Base-by-base conservation (phyloP, 768 basidiomycete species). In the Galerina marginata region DNA sequence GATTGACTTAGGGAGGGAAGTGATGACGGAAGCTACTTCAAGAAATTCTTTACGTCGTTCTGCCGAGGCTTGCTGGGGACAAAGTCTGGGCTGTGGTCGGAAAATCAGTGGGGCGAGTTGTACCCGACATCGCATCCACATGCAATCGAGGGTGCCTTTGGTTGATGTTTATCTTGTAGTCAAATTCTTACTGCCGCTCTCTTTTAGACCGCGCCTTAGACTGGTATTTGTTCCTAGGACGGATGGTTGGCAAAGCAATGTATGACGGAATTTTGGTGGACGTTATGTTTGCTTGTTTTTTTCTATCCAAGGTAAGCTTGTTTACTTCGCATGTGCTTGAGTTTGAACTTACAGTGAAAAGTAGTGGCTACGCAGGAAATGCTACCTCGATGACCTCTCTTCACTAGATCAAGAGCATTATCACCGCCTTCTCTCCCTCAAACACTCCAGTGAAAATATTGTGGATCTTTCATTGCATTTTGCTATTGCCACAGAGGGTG, bases 181-280 rank as follows among this genome's bases (percentile, higher is more conserved):
- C 16, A 15, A 58, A 36, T 14, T 44, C 52, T 25, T 61, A 45
- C 42, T n/a, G 20, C 60, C 2, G 20, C 2, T 20, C 46, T 43
- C 15, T 23, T 60, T 6, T 68, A 96, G 91, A 83, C 0, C 89
- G 93, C 69, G 95, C 89, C 69, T 78, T 98, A 48, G 86, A 84
- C 44, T 99, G 96, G 96, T 99, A 92, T 71, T 84, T 88, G 1
- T 95, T 96, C 74, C 90, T 98, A 59, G 97, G 97, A 0, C 82
- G 93, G 2, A 92, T 99, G 16, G 81, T 99, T 1, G 96, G 96
- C 5, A 99, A 99, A 72, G 97, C 96, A 0, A 81, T 99, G 70
- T 99, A 99, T 67, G 93, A 98, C 54, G 95, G 96, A 0, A 97
- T 99, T 49, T 79, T 99, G 9, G 88, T 96, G 14, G 94, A 98